Evolutionary conservation across 2,329 filamentous ascomycete genomes (phyloP), one percentile per base, ranked within the genome.

Genomic region (Fusarium nodosum): DNA sequence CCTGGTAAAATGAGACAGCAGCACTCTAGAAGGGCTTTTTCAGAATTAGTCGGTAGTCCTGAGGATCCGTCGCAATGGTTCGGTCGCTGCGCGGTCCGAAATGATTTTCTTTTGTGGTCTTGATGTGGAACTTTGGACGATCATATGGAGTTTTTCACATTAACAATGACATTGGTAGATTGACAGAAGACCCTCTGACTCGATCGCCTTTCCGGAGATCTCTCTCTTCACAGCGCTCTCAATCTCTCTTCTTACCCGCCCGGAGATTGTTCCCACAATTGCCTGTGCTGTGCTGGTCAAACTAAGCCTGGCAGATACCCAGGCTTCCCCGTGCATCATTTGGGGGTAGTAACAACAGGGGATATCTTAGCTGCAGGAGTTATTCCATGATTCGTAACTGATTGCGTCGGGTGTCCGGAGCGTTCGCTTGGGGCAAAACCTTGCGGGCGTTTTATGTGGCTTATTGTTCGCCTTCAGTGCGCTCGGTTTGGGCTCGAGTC

Each of bases 61-160:
- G 13, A 22, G 48, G 34, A 31, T 30, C 44, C 24, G 7, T 46
- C n/a, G 18, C 13, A 4, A 31, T 33, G 44, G 7, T 46, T 39
- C 36, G 48, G 36, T 20, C 8, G 18, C 22, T 30, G 34, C 48
- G 34, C 48, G 33, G 48, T 52, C 15, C 10, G 18, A 24, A 9
- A 52, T 22, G n/a, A 41, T 41, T 20, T 22, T 52, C 24, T 20
- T 51, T 16, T 38, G 12, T 22, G 26, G 36, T 52, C 34, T 39
- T 7, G 18, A 24, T 30, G 48, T 52, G 48, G 48, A 52, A 52
- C 48, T 39, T 30, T 22, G 18, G 48, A 15, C 34, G 18, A 52
- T 41, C 48, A 41, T 52, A 39, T 52, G 34, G 34, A 41, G 24
- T 41, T 39, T 52, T 16, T 30, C 24, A 39, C 26, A 4, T 46